Evolutionary conservation across 2,329 filamentous ascomycete species (phyloP).

Genomic region (Fusarium piperis): DNA sequence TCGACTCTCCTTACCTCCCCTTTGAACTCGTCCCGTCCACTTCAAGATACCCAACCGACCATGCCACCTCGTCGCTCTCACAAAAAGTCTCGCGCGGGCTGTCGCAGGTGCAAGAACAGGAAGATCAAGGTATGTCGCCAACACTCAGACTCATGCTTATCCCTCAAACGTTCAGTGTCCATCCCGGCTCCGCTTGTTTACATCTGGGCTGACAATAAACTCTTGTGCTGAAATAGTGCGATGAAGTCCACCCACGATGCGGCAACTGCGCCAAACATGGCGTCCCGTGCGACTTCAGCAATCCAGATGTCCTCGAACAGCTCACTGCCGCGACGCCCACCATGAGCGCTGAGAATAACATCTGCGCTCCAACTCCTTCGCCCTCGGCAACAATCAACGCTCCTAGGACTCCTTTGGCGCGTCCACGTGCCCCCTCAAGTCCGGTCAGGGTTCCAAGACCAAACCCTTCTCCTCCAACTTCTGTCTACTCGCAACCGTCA

Average conservation of each 20-base stretch:
- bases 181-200: not conserved
- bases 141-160: not conserved
- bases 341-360: constrained; percentile 41
- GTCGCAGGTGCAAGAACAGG: constrained; percentile 71
- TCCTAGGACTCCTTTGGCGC: constrained; percentile 39
- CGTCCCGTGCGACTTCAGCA: constrained; percentile 72
- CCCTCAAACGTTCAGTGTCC: not conserved
- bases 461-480: constrained; percentile 45
- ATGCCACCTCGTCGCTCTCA: constrained; percentile 75
- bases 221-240: constrained; percentile 58
- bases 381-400: constrained; percentile 31
- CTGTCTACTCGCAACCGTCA: constrained; percentile 46
- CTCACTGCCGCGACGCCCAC: constrained; percentile 51
- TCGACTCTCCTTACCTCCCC: not conserved
- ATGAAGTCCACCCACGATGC: constrained; percentile 72
- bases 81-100: constrained; percentile 76
- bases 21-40: not conserved
- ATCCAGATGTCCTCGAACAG: constrained; percentile 58
- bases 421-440: constrained; percentile 33
- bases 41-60: constrained; percentile 24
- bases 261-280: constrained; percentile 75
- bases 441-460: constrained; percentile 32
- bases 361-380: constrained; percentile 37
- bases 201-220: constrained; percentile 21
- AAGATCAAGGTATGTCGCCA: constrained; percentile 70